A percentile compares a stretch with the other conserved stretches of the same genome.
These are phyloP conservation scores for Hypomontagnella monticulosa DNA, from an alignment of 495 filamentous ascomycete species.

Conservation along the genomic window DNA sequence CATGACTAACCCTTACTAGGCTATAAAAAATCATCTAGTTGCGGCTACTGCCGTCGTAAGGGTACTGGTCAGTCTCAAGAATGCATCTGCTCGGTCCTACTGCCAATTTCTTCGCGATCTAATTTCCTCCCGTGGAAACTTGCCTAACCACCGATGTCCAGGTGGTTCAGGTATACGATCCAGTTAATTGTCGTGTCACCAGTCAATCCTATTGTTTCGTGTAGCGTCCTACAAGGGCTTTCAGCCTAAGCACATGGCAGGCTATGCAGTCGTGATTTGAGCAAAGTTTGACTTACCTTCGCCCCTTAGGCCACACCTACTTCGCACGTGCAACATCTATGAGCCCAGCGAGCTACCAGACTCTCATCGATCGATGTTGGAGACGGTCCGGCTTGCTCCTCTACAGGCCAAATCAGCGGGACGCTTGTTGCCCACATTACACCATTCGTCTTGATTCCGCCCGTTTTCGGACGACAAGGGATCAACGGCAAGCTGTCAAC, in stretches of 20 bases:
- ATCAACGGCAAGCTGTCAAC: conserved; percentile 88
- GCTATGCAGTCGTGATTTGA: conserved; percentile 44
- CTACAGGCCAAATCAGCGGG: conserved; percentile 86
- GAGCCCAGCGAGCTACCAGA: conserved; percentile 78
- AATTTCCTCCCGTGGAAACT: conserved; percentile 30
- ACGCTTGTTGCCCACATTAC: conserved; percentile 95
- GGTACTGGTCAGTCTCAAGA: conserved; percentile 55
- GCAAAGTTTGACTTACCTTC: conserved; percentile 41
- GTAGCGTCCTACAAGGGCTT: conserved; percentile 35
- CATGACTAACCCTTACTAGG: conserved; percentile 46
- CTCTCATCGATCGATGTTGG: conserved; percentile 88
- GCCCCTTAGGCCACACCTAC: conserved; percentile 77
- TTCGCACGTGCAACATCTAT: conserved; percentile 77
- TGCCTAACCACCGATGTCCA: conserved; percentile 29
- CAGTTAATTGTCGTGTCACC: conserved; percentile 13
- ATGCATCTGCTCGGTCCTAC: conserved; percentile 43
- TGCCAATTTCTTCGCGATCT: conserved; percentile 23
- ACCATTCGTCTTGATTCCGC: conserved; percentile 84
- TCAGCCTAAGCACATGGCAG: conserved; percentile 34
- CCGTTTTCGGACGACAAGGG: conserved; percentile 74
- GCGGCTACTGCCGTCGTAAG: conserved; percentile 61
- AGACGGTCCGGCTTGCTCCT: conserved; percentile 83
- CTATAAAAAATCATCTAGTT: conserved; percentile 58
- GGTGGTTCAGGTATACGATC: conserved; percentile 28
- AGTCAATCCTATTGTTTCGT: conserved; percentile 20